A percentile compares a stretch with the other conserved stretches of the same genome.
Evolutionary conservation across 208 protist genomes (phyloP).

Genomic region (Vickermania spadyakhi): DNA sequence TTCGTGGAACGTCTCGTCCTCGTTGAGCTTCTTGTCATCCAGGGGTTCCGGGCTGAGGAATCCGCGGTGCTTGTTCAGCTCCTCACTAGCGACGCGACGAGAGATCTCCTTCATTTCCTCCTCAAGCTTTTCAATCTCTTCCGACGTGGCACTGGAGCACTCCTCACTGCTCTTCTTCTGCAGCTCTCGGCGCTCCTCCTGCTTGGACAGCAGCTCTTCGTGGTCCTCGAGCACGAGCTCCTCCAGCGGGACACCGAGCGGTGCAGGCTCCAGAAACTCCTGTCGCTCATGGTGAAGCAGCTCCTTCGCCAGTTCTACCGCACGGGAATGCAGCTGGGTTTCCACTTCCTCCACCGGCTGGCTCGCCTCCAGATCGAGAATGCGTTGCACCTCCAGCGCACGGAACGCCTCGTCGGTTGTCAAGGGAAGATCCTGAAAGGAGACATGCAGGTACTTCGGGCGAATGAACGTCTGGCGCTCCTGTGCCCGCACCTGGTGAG

Average conservation of each 20-base stretch:
- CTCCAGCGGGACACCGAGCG: slow-evolving; percentile 36
- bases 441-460: slow-evolving; percentile 18
- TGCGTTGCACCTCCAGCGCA: slow-evolving; percentile 13
- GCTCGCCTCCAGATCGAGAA: slow-evolving; percentile 3
- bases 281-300: slow-evolving; percentile 41
- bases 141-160: slow-evolving; percentile 4
- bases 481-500: slow-evolving; percentile 42
- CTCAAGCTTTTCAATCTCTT: slow-evolving; percentile 30
- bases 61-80: slow-evolving; percentile 39
- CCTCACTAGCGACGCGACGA: slow-evolving; percentile 34
- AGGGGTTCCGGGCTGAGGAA: slow-evolving; percentile 67
- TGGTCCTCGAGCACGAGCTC: slow-evolving; percentile 41
- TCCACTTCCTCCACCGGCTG: slow-evolving; percentile 37
- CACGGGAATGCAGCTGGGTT: slow-evolving; percentile 34
- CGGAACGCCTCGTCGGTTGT: slow-evolving; percentile 41
- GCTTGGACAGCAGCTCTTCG: slow-evolving; percentile 32
- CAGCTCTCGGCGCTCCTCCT: slow-evolving; percentile 48
- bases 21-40: slow-evolving; percentile 45
- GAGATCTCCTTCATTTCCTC: slow-evolving; percentile 42
- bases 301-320: slow-evolving; percentile 28
- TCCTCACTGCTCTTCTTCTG: slow-evolving; percentile 38
- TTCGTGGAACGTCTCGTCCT: slow-evolving; percentile 47
- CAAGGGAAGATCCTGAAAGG: slow-evolving; percentile 35
- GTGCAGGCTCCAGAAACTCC: slow-evolving; percentile 43
- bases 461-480: slow-evolving; percentile 48